Percentiles rank a stretch among this genome's conserved stretches.
These are phyloP conservation scores for Exophiala xenobiotica DNA, from an alignment of 2,329 filamentous ascomycete species.

Conservation along the genomic window DNA sequence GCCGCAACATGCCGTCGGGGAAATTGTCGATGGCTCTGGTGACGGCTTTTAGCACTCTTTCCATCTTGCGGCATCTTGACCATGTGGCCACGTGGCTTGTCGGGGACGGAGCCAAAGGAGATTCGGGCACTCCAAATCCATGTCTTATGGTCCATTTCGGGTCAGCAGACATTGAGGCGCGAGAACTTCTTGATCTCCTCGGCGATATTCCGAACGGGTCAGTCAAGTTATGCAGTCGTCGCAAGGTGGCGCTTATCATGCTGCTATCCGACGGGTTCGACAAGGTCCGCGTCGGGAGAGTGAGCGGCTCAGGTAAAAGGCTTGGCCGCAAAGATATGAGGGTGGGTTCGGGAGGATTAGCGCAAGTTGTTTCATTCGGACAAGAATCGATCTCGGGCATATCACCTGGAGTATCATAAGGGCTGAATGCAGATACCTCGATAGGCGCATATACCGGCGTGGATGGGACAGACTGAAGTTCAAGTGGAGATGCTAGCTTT, in stretches of 20 bases:
- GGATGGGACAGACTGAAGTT: constrained; percentile 4
- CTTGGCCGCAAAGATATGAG: no score
- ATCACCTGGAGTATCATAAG: constrained; percentile 26
- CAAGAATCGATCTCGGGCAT: constrained; percentile 6
- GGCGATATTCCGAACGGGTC: constrained; percentile 20
- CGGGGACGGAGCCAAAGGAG: constrained; percentile 5
- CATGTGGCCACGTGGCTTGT: constrained; percentile 9
- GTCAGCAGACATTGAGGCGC: background rate
- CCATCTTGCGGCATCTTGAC: constrained; percentile 16
- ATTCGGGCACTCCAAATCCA: background rate
- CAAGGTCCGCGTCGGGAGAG: constrained; percentile 2
- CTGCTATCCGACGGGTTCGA: constrained; percentile 7
- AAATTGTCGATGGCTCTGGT: constrained; percentile 22
- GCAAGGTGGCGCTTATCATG: constrained; percentile 9
- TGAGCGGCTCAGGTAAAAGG: constrained; percentile 12
- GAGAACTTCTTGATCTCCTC: constrained; percentile 6
- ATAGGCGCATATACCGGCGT: constrained; percentile 14
- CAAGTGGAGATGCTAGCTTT: background rate
- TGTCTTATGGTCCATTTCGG: constrained; percentile 2
- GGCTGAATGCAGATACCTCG: constrained; percentile 29
- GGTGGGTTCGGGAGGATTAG: no score
- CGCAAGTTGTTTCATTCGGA: background rate
- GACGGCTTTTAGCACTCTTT: constrained; percentile 15
- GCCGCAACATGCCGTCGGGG: constrained; percentile 16
- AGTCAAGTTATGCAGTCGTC: background rate